Base-by-base conservation (phyloP, 768 basidiomycete genomes). In the Vararia minispora region DNA sequence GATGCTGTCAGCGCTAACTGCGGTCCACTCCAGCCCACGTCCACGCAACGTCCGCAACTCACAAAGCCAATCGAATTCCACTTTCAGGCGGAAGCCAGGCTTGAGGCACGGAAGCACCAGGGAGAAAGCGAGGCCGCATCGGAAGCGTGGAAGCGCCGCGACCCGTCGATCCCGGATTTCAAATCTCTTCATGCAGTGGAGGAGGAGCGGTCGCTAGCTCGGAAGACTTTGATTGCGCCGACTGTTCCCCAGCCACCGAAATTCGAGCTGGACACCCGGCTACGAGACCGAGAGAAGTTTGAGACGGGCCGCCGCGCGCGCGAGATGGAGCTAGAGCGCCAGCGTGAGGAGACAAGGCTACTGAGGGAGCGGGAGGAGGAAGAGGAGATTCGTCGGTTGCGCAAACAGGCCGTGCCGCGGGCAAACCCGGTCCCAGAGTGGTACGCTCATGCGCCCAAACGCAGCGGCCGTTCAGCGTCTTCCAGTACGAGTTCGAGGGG, bases 341-440 rank as follows among this genome's bases (percentile, higher is more conserved):
- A 57, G 41, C 58, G 58, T 48, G 76, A 76, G 51, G 65, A 66
- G 50, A 56, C 55, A 47, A 60, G 68, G 44, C 58, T 57, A 52
- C 62, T 61, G 50, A 56, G 62, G 50, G 72, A 66, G 51, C 63
- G 65, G 51, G 64, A 71, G 48, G 79, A 82, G 58, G 76, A 73
- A 56, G 58, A 55, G 54, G 76, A 74, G 59, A 54, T 81, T 42
- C 65, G 55, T 52, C 79, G 76, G 60, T 43, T 80, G 51, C 61
- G 83, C 53, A 71, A 65, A 62, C 67, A 63, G 46, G 69, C 78
- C 13, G 60, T 86, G 32, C 77, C 79, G 17, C 73, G 65, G 56
- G 83, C 83, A 32, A 67, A 84, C 53, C 72, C 72, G 49, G 67
- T 86, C 18, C 83, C 83, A 9, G 77, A 75, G 46, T 86, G 83